Percentiles rank a stretch among this genome's conserved stretches.
phyloP scores from a whole-genome alignment of 1,139 yeast species.

The Wickerhamiella infanticola region DNA sequence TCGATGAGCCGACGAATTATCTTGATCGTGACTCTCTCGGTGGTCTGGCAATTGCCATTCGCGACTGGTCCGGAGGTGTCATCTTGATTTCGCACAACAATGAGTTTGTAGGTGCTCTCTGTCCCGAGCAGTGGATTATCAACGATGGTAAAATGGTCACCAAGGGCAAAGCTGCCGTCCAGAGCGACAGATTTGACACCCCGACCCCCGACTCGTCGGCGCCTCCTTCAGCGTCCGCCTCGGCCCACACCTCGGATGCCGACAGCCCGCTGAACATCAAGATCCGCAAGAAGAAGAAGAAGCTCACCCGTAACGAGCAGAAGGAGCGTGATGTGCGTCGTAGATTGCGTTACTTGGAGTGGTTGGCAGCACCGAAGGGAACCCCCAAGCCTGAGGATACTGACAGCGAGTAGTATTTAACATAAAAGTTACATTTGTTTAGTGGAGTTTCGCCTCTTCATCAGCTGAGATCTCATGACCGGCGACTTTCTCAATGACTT shows the following conservation, averaged over 20 bases:
- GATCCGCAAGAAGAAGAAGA: slow-evolving; percentile 83
- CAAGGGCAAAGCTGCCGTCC: slow-evolving; percentile 66
- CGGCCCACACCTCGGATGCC: slow-evolving; percentile 18
- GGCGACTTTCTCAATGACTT: slow-evolving; percentile 31
- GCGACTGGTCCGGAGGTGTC: slow-evolving; percentile 97
- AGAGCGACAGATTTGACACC: slow-evolving; percentile 57
- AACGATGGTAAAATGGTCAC: slow-evolving; percentile 82
- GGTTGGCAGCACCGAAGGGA: slow-evolving; percentile 95
- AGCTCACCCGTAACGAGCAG: slow-evolving; percentile 92
- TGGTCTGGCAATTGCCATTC: slow-evolving; percentile 90
- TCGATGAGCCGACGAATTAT: slow-evolving; percentile 98
- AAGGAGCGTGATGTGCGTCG: slow-evolving; percentile 86
- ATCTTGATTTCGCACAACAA: slow-evolving; percentile 96
- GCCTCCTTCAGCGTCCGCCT: slow-evolving; percentile 28
- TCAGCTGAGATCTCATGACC: slow-evolving; percentile 42
- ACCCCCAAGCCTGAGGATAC: slow-evolving; percentile 90
- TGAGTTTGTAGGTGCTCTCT: slow-evolving; percentile 91
- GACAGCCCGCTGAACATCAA: slow-evolving; percentile 95
- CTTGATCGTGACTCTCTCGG: slow-evolving; percentile 98
- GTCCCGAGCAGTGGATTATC: slow-evolving; percentile 98
- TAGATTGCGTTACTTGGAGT: slow-evolving; percentile 81
- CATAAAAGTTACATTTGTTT: not conserved
- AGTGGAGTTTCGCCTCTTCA: slow-evolving; percentile 30
- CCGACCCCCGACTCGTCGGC: slow-evolving; percentile 30
- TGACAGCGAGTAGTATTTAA: slow-evolving; percentile 39